Conservation (phyloP, 257 asterid genomes). For the Nicotiana obtusifolia region DNA sequence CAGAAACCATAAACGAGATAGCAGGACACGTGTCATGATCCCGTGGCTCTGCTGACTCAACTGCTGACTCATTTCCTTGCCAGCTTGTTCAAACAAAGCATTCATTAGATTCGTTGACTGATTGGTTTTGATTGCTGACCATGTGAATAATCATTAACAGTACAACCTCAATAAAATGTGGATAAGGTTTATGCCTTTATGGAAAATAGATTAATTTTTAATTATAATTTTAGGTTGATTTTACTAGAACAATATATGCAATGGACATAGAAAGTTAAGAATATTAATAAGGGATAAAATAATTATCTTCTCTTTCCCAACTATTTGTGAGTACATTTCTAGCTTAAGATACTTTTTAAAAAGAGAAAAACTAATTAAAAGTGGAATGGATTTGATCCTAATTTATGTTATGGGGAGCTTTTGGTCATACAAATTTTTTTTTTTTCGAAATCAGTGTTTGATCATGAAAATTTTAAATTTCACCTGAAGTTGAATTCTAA, state of each 20-base stretch:
- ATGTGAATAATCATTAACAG: not conserved
- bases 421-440: too few species aligned
- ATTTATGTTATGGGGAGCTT: not conserved
- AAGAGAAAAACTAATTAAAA: not conserved
- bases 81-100: constrained; percentile 4
- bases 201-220: not conserved
- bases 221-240: not conserved
- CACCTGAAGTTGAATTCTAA: too few species aligned
- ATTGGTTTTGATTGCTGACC: constrained; percentile 7
- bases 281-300: not conserved
- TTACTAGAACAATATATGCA: not conserved
- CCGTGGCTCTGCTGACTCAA: constrained; percentile 36
- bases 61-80: constrained; percentile 42
- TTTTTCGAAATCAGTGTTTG: too few species aligned
- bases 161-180: constrained; percentile 15
- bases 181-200: constrained; percentile 22
- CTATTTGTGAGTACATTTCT: not conserved
- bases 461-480: too few species aligned
- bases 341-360: not conserved
- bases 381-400: not conserved
- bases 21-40: constrained; percentile 22
- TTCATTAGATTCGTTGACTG: constrained; percentile 2
- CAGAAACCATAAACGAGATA: not conserved
- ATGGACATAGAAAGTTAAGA: not conserved
- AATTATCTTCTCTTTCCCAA: not conserved